A percentile compares a stretch with the other conserved stretches of the same genome.
These are phyloP conservation scores for Colletotrichum echinochloae DNA, from an alignment of 2,329 filamentous ascomycete genomes.

Conservation along the genomic window DNA sequence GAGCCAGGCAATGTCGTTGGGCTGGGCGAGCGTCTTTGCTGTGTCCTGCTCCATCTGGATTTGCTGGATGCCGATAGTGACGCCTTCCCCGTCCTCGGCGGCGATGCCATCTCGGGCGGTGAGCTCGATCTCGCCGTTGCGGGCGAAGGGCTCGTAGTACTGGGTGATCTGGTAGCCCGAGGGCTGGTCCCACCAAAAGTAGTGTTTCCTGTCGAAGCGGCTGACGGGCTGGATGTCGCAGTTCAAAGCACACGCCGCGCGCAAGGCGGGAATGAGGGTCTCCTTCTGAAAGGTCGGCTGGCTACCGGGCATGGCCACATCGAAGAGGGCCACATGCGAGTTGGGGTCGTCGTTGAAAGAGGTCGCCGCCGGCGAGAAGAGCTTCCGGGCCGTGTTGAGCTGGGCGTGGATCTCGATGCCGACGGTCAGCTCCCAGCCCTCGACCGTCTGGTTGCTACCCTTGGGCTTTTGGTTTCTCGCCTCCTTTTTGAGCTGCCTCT, in stretches of 20 bases:
- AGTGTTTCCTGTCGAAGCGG: slow-evolving; percentile 95
- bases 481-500: slow-evolving; percentile 77
- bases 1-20: slow-evolving; percentile 79
- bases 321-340: slow-evolving; percentile 88
- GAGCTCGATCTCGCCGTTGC: slow-evolving; percentile 78
- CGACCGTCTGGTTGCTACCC: slow-evolving; percentile 62
- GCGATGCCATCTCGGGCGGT: slow-evolving; percentile 83
- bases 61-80: slow-evolving; percentile 88
- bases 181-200: slow-evolving; percentile 99
- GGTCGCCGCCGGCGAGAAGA: slow-evolving; percentile 82
- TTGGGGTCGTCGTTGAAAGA: slow-evolving; percentile 80
- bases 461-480: slow-evolving; percentile 62
- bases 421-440: slow-evolving; percentile 91
- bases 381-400: slow-evolving; percentile 87
- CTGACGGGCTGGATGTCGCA: slow-evolving; percentile 83
- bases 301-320: slow-evolving; percentile 88
- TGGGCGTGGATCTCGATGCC: slow-evolving; percentile 98
- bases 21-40: slow-evolving; percentile 88
- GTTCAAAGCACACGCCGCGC: slow-evolving; percentile 85
- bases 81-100: slow-evolving; percentile 74
- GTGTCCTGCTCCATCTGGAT: slow-evolving; percentile 98
- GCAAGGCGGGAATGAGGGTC: slow-evolving; percentile 87
- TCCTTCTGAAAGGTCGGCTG: slow-evolving; percentile 88
- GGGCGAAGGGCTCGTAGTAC: slow-evolving; percentile 82
- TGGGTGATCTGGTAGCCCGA: slow-evolving; percentile 98